Conservation (phyloP, 345 rosid genomes). For the Aquilaria malaccensis region DNA sequence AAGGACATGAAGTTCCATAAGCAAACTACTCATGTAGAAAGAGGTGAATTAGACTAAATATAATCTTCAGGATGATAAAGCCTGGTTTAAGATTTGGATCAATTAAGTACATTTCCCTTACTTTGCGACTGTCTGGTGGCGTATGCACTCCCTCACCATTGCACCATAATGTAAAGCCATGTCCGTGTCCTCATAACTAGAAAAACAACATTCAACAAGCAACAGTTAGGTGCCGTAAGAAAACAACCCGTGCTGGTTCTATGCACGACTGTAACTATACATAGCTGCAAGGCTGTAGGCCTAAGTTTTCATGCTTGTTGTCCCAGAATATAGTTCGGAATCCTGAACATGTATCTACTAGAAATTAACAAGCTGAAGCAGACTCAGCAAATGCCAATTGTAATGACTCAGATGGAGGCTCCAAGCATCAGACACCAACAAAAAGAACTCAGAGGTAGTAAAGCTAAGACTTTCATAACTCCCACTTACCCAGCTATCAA, state of each 20-base stretch:
- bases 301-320: not conserved
- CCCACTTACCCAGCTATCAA: slow-evolving; percentile 59
- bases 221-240: no score
- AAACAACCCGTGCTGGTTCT: no score
- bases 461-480: not conserved
- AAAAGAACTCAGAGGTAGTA: not conserved
- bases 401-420: not conserved
- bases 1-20: no score
- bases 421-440: not conserved
- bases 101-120: slow-evolving; percentile 24
- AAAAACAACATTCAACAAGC: slow-evolving; percentile 4
- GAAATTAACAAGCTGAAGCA: no score
- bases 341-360: not conserved
- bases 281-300: no score
- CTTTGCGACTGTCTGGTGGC: slow-evolving; percentile 95
- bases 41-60: no score
- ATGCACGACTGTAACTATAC: no score
- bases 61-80: not conserved
- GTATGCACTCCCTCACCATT: slow-evolving; percentile 97
- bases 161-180: slow-evolving; percentile 98
- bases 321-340: not conserved
- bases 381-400: no score
- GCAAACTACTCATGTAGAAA: no score
- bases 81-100: not conserved
- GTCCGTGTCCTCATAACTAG: slow-evolving; percentile 70